Base-by-base conservation (phyloP, 306 rosid genomes). In the Prosopis cineraria region DNA sequence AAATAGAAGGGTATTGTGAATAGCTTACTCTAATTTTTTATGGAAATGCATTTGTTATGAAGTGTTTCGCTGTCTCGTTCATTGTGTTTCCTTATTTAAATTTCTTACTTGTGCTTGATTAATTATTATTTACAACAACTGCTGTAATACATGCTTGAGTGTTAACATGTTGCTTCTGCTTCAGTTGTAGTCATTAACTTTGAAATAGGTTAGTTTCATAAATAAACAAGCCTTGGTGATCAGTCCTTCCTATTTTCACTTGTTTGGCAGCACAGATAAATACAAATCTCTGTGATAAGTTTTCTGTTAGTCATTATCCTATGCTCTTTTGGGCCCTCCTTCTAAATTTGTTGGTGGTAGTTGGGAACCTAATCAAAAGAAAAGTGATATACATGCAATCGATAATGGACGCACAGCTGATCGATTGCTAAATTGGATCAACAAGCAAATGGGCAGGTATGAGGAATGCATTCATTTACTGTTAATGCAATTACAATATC, bases 191-290 rank as follows among this genome's bases (percentile, higher is more conserved):
- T 41, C 36, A 43, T 25, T 7, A 24, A n/a, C n/a, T 16, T 10
- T 72, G 39, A 11, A 44, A 9, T 58, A 73, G 62, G 40, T 30
- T 60, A 22, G 64, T 4, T 41, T 11, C 30, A 19, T 40, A n/a
- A n/a, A n/a, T n/a, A 82, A 78, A 74, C 73, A 80, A 75, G 37
- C 60, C 52, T 81, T 72, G 72, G 82, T 89, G 79, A 80, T 84
- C 85, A 64, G 85, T 72, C 77, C 68, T 66, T 84, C 74, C 74
- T 76, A n/a, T n/a, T n/a, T n/a, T n/a, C n/a, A n/a, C 85, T 87
- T 89, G 77, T 88, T 82, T 89, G 98, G 89, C 94, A 93, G 98
- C 89, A 91, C 99, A 95, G 99, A 87, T 93, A 80, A 95, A 95
- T 79, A 86, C 86, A 73, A 86, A 93, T 80, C 98, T 95, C 62